Conservation (phyloP, 2,329 filamentous ascomycete genomes). For the Cyanodermella asteris region DNA sequence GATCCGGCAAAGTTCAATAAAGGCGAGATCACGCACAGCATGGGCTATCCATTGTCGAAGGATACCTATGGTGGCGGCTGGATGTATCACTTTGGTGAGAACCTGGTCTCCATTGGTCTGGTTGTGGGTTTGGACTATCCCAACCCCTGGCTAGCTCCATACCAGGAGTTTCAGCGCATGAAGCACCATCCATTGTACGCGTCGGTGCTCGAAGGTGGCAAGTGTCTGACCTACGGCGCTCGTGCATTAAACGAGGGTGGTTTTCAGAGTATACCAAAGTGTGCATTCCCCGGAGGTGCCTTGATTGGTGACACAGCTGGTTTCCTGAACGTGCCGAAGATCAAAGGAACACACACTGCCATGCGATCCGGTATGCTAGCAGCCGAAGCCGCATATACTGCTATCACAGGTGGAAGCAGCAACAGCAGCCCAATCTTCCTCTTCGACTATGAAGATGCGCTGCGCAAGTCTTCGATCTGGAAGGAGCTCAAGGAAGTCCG, state of each 20-base stretch:
- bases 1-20: slow-evolving; percentile 78
- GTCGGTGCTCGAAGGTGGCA: slow-evolving; percentile 74
- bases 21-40: slow-evolving; percentile 66
- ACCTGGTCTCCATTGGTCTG: slow-evolving; percentile 75
- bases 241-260: slow-evolving; percentile 83
- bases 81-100: slow-evolving; percentile 99
- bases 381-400: slow-evolving; percentile 70
- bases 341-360: slow-evolving; percentile 94
- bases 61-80: slow-evolving; percentile 95
- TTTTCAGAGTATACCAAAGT: slow-evolving; percentile 93
- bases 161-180: slow-evolving; percentile 93
- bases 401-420: slow-evolving; percentile 46
- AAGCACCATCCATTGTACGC: slow-evolving; percentile 91
- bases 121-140: slow-evolving; percentile 88
- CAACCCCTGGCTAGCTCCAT: slow-evolving; percentile 91
- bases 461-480: slow-evolving; percentile 78
- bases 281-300: slow-evolving; percentile 85
- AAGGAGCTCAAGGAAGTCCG: slow-evolving; percentile 84
- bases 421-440: too few relatives aligned
- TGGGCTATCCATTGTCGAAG: slow-evolving; percentile 74
- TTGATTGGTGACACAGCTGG: slow-evolving; percentile 91
- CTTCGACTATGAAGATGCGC: slow-evolving; percentile 77
- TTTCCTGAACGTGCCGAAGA: slow-evolving; percentile 92
- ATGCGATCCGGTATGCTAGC: slow-evolving; percentile 97
- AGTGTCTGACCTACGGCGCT: slow-evolving; percentile 91